phyloP scores from a whole-genome alignment of 352 stramenopile species.

The Globisporangium spiculum region DNA sequence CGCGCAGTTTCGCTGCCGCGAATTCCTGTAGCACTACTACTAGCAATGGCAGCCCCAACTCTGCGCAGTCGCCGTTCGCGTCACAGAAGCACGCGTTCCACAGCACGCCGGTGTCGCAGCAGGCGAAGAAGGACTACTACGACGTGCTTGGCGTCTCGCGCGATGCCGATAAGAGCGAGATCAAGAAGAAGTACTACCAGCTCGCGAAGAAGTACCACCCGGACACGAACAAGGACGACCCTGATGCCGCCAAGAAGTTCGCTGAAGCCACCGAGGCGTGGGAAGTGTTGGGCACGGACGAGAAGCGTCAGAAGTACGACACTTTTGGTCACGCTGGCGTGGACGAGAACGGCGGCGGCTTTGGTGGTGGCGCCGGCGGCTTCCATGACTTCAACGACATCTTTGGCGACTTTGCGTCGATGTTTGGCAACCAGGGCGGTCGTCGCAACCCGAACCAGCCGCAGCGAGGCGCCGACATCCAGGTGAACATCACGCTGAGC shows the following conservation, averaged over 20 bases:
- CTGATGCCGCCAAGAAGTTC: conserved; percentile 91
- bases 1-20: conserved; percentile 15
- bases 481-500: conserved; percentile 91
- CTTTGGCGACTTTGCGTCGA: conserved; percentile 77
- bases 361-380: conserved; percentile 40
- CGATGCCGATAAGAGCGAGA: conserved; percentile 91
- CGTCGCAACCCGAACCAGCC: conserved; percentile 66
- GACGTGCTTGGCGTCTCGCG: conserved; percentile 91
- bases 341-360: conserved; percentile 86
- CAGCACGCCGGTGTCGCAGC: conserved; percentile 47
- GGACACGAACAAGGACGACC: conserved; percentile 96
- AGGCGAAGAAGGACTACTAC: conserved; percentile 95
- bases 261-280: conserved; percentile 91
- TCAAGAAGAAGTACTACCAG: conserved; percentile 98
- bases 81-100: conserved; percentile 43
- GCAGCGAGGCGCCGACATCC: conserved; percentile 91
- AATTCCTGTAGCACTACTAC: not conserved
- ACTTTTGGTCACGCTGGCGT: conserved; percentile 93
- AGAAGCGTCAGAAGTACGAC: conserved; percentile 94
- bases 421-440: conserved; percentile 65
- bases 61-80: conserved; percentile 8
- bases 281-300: conserved; percentile 91
- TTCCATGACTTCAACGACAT: conserved; percentile 91
- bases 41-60: not conserved
- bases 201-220: conserved; percentile 97